Base-by-base conservation (phyloP, 2,329 filamentous ascomycete species). In the Colletotrichum neosansevieriae region DNA sequence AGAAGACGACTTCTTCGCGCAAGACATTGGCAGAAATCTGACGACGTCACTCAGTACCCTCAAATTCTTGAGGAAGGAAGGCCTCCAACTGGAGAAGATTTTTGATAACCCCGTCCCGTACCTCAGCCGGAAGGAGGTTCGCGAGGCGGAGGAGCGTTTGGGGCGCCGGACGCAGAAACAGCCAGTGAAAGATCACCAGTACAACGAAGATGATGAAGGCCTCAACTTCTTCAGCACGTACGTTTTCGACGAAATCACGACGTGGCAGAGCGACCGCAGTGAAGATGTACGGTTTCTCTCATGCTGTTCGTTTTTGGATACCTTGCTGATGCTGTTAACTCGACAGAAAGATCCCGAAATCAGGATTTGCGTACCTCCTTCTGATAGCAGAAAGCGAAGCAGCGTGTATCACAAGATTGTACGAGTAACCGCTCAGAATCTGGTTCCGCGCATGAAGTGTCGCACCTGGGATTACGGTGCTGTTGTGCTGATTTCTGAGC, bases 61-160 rank as follows among this genome's bases (percentile, higher is more conserved):
- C 9, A 50, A 64, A 0, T 80, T 81, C 49, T 66, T 82, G 32
- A 67, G 68, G 15, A 54, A 65, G 0, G 67, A 77, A 17, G 69
- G 71, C 0, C 75, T 79, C 40, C 64, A 74, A 13, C 57, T 81
- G 1, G 59, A 69, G 5, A 53, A 74, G 6, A 66, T 74, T 1
- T 71, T 78, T 19, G 53, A 71, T 1, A 54, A 66, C 13, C 79
- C 80, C 0, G 71, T 79, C 0, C 69, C 71, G 3, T 81, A 79
- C 44, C 72, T 82, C 3, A 78, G 74, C 38, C 67, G 45, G 38
- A 63, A 58, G 19, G 65, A 70, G 32, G 34, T 7, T 70, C 13
- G 11, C 47, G 9, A 38, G 24, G 40, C 45, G 60, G 17, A 1
- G 9, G n/a, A 42, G 29, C 9, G 12, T 7, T 7, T 29, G 32